Conservation (phyloP, 176 grass and related monocot genomes). For the Paspalum vaginatum region DNA sequence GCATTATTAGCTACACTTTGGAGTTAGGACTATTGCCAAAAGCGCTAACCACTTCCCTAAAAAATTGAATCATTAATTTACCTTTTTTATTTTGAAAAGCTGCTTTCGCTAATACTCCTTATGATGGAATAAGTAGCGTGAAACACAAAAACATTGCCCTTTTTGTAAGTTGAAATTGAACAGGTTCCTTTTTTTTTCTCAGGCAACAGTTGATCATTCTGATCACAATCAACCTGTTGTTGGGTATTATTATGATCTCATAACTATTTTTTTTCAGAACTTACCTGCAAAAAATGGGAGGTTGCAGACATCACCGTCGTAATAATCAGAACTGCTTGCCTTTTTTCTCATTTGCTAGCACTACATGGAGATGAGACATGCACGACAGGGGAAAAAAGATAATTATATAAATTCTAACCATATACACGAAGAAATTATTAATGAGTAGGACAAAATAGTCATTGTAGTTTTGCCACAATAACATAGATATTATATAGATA, state of each 20-base stretch:
- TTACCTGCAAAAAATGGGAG: too few relatives aligned
- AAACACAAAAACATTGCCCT: not conserved
- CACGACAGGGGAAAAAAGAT: too few relatives aligned
- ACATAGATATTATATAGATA: too few relatives aligned
- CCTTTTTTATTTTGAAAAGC: not conserved
- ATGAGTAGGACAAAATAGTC: too few relatives aligned
- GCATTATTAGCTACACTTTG: not conserved
- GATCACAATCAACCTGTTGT: not conserved
- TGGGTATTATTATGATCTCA: not conserved
- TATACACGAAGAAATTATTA: too few relatives aligned
- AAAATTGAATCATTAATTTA: not conserved
- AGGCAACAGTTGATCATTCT: not conserved
- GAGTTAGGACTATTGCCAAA: not conserved
- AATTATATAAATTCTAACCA: too few relatives aligned
- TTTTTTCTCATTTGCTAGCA: not conserved
- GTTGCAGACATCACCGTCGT: too few relatives aligned
- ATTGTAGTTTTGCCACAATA: too few relatives aligned
- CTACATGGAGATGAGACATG: too few relatives aligned
- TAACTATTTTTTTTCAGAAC: not conserved
- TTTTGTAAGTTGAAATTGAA: not conserved
- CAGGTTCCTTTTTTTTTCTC: not conserved
- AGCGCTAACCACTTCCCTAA: constrained; percentile 32
- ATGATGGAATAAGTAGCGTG: not conserved
- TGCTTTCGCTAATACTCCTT: not conserved
- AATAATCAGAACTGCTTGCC: not conserved